These are phyloP conservation scores for Cucurbita maxima DNA, from an alignment of 306 rosid genomes.

Conservation along the genomic window DNA sequence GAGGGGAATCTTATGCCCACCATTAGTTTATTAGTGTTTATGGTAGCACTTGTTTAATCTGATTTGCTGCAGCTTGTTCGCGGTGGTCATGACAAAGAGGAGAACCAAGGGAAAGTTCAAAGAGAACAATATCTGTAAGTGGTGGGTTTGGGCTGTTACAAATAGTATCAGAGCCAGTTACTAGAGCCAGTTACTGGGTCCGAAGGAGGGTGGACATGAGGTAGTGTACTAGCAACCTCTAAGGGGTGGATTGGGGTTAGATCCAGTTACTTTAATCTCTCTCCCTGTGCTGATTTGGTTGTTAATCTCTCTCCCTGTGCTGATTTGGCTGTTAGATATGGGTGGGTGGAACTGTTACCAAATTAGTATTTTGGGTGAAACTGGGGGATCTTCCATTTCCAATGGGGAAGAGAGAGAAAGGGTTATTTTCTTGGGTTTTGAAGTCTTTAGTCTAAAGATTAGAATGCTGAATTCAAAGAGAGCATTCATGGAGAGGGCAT, in stretches of 20 bases:
- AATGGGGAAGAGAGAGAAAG: background rate
- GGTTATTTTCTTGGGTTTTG: background rate
- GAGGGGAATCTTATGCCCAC: background rate
- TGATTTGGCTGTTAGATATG: background rate
- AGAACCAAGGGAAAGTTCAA: too few species aligned
- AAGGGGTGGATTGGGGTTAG: too few species aligned
- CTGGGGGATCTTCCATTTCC: background rate
- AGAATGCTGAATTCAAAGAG: background rate
- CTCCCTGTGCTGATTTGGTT: background rate
- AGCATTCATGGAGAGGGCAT: too few species aligned
- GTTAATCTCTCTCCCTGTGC: background rate
- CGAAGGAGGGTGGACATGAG: too few species aligned
- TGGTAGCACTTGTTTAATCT: background rate
- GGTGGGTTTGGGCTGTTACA: too few species aligned
- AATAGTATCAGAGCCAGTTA: too few species aligned
- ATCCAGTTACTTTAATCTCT: too few species aligned
- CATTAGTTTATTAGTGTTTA: constrained; percentile 3
- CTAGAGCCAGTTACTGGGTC: too few species aligned
- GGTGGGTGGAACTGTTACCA: constrained; percentile 2
- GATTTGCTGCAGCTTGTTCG: background rate
- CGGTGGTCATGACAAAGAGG: background rate
- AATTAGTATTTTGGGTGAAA: background rate
- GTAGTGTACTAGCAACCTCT: too few species aligned
- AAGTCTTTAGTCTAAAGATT: background rate
- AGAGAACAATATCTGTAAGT: too few species aligned